A percentile compares a stretch with the other conserved stretches of the same genome.
Conservation (phyloP, 2,329 filamentous ascomycete species). For the Penicillium capsulatum region DNA sequence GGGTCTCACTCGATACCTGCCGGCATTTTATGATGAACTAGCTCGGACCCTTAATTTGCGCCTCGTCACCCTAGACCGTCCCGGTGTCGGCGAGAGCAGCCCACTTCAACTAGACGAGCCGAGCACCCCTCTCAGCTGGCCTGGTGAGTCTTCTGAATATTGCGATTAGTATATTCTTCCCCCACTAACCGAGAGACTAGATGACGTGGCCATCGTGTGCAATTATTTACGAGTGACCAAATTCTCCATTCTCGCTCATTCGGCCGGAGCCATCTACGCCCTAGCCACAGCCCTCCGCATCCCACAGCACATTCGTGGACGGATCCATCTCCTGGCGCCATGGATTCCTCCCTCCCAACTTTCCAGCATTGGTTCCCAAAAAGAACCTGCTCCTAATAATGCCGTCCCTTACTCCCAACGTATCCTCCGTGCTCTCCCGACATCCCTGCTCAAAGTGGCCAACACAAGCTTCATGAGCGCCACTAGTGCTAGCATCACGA, state of each 20-base stretch:
- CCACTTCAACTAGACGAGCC: conserved; percentile 69
- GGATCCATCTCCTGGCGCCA: conserved; percentile 88
- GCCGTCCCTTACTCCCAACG: conserved; percentile 88
- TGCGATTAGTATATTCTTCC: not conserved
- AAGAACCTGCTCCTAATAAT: conserved; percentile 72
- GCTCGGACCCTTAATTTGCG: conserved; percentile 82
- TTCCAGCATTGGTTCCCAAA: conserved; percentile 69
- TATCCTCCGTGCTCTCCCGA: conserved; percentile 83
- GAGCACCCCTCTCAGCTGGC: conserved; percentile 87
- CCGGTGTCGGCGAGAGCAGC: conserved; percentile 89
- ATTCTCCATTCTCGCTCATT: conserved; percentile 94
- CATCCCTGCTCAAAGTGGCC: conserved; percentile 84
- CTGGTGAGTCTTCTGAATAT: conserved; percentile 56
- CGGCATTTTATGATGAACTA: conserved; percentile 94
- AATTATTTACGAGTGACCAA: conserved; percentile 87
- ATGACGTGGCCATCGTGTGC: conserved; percentile 91
- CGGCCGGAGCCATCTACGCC: conserved; percentile 95
- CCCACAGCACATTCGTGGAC: conserved; percentile 90
- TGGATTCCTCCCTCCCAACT: conserved; percentile 92
- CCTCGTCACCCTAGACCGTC: conserved; percentile 88
- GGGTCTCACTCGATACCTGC: conserved; percentile 93
- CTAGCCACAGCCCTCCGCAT: conserved; percentile 91
- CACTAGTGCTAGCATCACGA: conserved; percentile 80
- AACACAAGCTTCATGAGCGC: conserved; percentile 95
- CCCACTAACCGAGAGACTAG: conserved; percentile 28